phyloP scores from a whole-genome alignment of 2,329 filamentous ascomycete genomes.

The Diaporthe citri region DNA sequence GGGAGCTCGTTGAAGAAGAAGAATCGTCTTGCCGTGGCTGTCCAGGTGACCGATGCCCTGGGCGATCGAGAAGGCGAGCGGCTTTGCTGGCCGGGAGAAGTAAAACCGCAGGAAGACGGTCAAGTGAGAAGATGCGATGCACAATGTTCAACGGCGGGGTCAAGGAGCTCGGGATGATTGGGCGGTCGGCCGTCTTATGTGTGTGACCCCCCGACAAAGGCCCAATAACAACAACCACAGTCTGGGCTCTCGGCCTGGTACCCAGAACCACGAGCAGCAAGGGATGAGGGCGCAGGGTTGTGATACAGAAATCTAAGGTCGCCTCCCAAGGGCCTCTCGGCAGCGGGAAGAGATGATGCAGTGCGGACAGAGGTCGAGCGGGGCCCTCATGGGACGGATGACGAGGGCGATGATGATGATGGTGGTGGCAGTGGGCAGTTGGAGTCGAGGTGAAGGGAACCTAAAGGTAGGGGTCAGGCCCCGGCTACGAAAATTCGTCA shows the following conservation, averaged over 20 bases:
- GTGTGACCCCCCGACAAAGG: conserved; percentile 39
- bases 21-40: conserved; percentile 6
- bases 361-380: background rate
- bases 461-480: conserved; percentile 23
- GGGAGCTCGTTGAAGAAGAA: conserved; percentile 19
- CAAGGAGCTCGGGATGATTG: conserved; percentile 40
- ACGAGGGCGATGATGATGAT: conserved; percentile 29
- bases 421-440: conserved; percentile 8
- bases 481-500: conserved; percentile 27
- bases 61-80: background rate
- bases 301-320: conserved; percentile 4
- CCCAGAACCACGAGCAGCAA: conserved; percentile 18
- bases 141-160: conserved; percentile 41
- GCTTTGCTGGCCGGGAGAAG: conserved; percentile 19
- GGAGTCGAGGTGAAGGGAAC: conserved; percentile 22
- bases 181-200: conserved; percentile 39
- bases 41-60: conserved; percentile 22
- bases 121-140: conserved; percentile 35
- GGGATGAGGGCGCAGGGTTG: conserved; percentile 24
- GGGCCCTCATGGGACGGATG: conserved; percentile 26
- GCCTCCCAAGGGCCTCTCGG: conserved; percentile 13
- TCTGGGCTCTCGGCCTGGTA: conserved; percentile 20
- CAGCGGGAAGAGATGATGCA: conserved; percentile 1
- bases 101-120: conserved; percentile 18
- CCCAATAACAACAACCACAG: conserved; percentile 36